phyloP scores from a whole-genome alignment of 2,329 filamentous ascomycete genomes.

The Xylaria polymorpha region DNA sequence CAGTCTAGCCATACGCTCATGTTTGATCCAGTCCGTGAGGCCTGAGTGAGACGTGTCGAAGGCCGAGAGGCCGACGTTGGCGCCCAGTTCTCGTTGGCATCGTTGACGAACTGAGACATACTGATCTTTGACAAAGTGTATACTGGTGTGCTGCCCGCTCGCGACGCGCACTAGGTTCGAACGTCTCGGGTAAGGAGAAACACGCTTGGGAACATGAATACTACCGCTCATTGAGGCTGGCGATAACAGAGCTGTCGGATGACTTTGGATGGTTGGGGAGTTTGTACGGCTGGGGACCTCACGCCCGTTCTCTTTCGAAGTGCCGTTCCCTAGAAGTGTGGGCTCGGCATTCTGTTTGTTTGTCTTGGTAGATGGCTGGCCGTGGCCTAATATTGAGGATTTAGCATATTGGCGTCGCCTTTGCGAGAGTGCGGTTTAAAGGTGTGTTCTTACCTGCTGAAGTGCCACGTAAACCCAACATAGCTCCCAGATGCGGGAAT shows the following conservation, averaged over 20 bases:
- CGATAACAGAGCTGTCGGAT: constrained; percentile 17
- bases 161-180: constrained; percentile 25
- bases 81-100: constrained; percentile 35
- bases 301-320: constrained; percentile 1
- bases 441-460: constrained; percentile 27
- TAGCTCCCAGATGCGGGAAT: constrained; percentile 22
- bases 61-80: constrained; percentile 28
- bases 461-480: constrained; percentile 31
- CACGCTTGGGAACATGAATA: constrained; percentile 28
- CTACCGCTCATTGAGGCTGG: constrained; percentile 26
- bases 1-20: constrained; percentile 34
- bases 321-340: neutral
- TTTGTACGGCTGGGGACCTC: neutral
- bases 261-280: constrained; percentile 13
- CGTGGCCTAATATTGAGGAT: constrained; percentile 8
- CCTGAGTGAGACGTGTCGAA: constrained; percentile 37
- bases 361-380: constrained; percentile 3
- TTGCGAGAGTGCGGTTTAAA: neutral
- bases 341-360: constrained; percentile 17
- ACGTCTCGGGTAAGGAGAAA: constrained; percentile 18
- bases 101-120: constrained; percentile 35
- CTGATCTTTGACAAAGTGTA: constrained; percentile 33
- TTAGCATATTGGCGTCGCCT: neutral
- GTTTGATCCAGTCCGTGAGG: constrained; percentile 35
- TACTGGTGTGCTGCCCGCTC: constrained; percentile 20